A percentile compares a stretch with the other conserved stretches of the same genome.
Evolutionary conservation across 306 rosid genomes (phyloP).

Genomic region (Quercus suber): DNA sequence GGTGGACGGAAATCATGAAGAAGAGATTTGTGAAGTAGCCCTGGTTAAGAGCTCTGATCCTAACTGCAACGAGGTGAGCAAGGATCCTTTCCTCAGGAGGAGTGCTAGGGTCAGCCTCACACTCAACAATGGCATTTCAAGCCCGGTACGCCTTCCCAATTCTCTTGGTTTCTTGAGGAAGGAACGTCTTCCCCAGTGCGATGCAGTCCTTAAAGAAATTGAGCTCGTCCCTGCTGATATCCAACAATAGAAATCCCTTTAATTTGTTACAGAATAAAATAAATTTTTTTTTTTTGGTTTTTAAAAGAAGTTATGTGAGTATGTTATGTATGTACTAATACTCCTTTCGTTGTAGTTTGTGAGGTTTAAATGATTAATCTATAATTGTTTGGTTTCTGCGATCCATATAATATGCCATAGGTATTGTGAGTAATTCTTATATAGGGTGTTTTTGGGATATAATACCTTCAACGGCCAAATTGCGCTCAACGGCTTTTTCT

Average conservation of each 20-base stretch:
- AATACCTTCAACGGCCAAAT: too few relatives aligned
- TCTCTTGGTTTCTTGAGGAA: slow-evolving; percentile 77
- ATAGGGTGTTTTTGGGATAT: too few relatives aligned
- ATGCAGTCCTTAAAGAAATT: slow-evolving; percentile 48
- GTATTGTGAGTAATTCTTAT: too few relatives aligned
- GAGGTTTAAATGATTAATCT: not conserved
- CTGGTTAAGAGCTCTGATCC: slow-evolving; percentile 41
- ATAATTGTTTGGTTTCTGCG: not conserved
- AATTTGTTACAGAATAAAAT: not conserved
- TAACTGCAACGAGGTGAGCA: slow-evolving; percentile 41
- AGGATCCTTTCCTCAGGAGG: slow-evolving; percentile 2
- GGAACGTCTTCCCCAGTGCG: slow-evolving; percentile 33
- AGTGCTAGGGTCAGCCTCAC: slow-evolving; percentile 61
- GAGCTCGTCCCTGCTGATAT: slow-evolving; percentile 26
- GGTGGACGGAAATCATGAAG: slow-evolving; percentile 70
- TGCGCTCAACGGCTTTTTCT: too few relatives aligned
- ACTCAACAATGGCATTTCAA: slow-evolving; percentile 48
- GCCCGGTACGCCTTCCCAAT: slow-evolving; percentile 47
- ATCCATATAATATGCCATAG: not conserved
- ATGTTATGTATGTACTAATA: not conserved
- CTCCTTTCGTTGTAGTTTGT: not conserved
- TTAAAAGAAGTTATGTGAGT: not conserved
- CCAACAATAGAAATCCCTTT: not conserved
- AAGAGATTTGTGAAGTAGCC: slow-evolving; percentile 52
- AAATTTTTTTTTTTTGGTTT: not conserved